These are phyloP conservation scores for Saccharum officinarum DNA, from an alignment of 176 grass and related monocot species.

Conservation along the genomic window DNA sequence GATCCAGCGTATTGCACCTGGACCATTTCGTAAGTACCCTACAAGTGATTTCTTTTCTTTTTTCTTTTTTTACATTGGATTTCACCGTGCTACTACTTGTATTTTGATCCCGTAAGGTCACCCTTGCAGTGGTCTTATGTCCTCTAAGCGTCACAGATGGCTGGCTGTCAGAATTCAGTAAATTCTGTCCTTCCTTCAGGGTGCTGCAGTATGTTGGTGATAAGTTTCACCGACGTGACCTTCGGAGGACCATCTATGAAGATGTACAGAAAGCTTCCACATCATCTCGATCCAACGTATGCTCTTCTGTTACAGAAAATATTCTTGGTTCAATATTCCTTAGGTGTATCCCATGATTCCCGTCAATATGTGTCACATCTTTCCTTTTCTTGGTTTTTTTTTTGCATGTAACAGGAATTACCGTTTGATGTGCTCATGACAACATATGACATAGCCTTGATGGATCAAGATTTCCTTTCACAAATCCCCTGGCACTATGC, in stretches of 20 bases:
- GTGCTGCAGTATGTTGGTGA: conserved; percentile 72
- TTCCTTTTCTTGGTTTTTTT: background rate
- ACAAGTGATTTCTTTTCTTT: background rate
- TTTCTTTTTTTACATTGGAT: background rate
- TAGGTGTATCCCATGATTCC: background rate
- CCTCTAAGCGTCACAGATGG: conserved; percentile 80
- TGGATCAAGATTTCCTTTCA: conserved; percentile 90
- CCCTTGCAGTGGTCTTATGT: conserved; percentile 79
- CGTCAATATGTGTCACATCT: background rate
- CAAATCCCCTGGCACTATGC: conserved; percentile 79
- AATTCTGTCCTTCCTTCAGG: conserved; percentile 71
- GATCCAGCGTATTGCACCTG: conserved; percentile 45
- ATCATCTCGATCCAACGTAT: conserved; percentile 47
- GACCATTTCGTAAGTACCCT: conserved; percentile 71
- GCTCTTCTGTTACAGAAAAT: background rate
- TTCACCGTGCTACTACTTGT: background rate
- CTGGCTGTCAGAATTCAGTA: conserved; percentile 81
- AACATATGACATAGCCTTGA: conserved; percentile 85
- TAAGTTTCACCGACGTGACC: conserved; percentile 57
- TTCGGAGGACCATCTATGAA: conserved; percentile 57
- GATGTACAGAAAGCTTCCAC: conserved; percentile 37
- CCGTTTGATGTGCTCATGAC: conserved; percentile 78
- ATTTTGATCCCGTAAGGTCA: conserved; percentile 24
- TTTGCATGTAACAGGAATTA: conserved; percentile 52
- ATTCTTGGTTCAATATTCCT: background rate